Base-by-base conservation (phyloP, 2,329 filamentous ascomycete species). In the Pseudogymnoascus sp. region DNA sequence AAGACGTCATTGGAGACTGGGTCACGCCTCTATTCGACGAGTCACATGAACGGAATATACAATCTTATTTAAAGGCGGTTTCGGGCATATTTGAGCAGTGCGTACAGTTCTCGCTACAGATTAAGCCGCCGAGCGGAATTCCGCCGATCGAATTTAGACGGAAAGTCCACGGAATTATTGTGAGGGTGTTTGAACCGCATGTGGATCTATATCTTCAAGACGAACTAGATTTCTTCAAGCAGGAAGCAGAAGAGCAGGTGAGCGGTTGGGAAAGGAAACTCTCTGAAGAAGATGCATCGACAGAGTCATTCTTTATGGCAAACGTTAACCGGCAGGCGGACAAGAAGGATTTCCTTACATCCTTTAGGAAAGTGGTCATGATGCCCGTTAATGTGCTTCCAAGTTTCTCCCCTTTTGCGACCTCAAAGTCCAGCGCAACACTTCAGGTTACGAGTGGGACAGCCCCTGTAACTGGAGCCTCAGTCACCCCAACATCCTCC, bases 351-450 rank as follows among this genome's bases (percentile, higher is more conserved):
- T 99, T 99, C 69, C 73, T 99, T 64, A 94, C 87, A 50, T 96
- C 92, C 0, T 99, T 99, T 79, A 97, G 92, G 71, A 97, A 97
- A 74, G 94, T 99, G 7, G 90, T 99, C 66, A 97, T 99, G 92
- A 95, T 96, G 86, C 94, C 94, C 1, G 93, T 99, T 58, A 96
- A 90, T 60, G 93, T 92, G 7, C 78, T 97, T 3, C 90, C 91
- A 1, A 86, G 83, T 54, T 83, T 90, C 39, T 78, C 83, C 5
- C 81, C 81, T 61, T 90, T 85, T 70, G 80, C 76, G 63, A 74
- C 74, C 36, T 70, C 72, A 61, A 58, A 70, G 77, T 60, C 71
- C 0, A 63, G 73, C 7, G 61, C 66, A 64, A 26, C 17, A 39
- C 57, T 59, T 26, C 61, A 63, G 50, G 60, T 66, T 29, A 58